phyloP scores from a whole-genome alignment of 208 protist species.

The Leishmania martiniquensis region DNA sequence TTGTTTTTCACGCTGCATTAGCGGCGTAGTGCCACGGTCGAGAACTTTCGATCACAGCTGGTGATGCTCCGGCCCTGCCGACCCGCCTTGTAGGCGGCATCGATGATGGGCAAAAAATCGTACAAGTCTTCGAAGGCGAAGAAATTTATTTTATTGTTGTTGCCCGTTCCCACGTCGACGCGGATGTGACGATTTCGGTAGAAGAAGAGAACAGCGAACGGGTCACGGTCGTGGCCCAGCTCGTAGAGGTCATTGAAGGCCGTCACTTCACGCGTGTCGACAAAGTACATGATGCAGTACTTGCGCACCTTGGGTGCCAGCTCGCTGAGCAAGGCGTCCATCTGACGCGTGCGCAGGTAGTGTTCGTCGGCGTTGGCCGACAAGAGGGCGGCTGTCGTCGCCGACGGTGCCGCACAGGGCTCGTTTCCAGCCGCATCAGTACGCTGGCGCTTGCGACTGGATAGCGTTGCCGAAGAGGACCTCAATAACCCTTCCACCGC shows the following conservation, averaged over 20 bases:
- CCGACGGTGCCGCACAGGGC: too few relatives aligned
- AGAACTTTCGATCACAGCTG: slow-evolving; percentile 97
- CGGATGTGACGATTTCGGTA: slow-evolving; percentile 99
- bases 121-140: slow-evolving; percentile 94
- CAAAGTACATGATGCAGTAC: slow-evolving; percentile 80
- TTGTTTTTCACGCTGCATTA: slow-evolving; percentile 3
- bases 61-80: slow-evolving; percentile 96
- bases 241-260: slow-evolving; percentile 99
- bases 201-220: slow-evolving; percentile 99
- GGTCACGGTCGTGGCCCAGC: slow-evolving; percentile 95
- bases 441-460: slow-evolving; percentile 23
- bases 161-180: slow-evolving; percentile 99
- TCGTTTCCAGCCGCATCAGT: slow-evolving; percentile 3
- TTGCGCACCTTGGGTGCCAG: slow-evolving; percentile 83
- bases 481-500: background rate
- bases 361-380: slow-evolving; percentile 36
- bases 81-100: slow-evolving; percentile 96
- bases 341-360: slow-evolving; percentile 67
- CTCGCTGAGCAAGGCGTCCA: slow-evolving; percentile 68
- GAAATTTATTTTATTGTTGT: slow-evolving; percentile 99
- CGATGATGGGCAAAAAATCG: slow-evolving; percentile 98
- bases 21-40: slow-evolving; percentile 68
- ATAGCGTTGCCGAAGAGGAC: background rate
- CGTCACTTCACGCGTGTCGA: slow-evolving; percentile 90
- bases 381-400: slow-evolving; percentile 10